These are phyloP conservation scores for Epichloe sylvatica DNA, from an alignment of 2,329 filamentous ascomycete species.

Conservation along the genomic window DNA sequence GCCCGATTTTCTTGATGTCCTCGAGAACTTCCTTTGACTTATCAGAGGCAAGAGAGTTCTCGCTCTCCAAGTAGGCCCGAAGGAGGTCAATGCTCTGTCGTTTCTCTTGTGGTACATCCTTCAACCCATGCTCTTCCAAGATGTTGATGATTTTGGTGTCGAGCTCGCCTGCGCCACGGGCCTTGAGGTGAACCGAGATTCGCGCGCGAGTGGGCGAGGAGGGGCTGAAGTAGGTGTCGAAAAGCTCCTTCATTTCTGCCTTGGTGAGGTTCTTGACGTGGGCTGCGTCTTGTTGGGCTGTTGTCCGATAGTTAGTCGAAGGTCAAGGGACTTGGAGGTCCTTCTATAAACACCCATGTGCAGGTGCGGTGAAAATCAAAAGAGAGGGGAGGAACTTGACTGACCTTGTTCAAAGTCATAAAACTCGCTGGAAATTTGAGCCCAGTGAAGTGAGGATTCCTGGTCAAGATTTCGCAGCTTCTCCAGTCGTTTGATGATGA, in stretches of 20 bases:
- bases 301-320: neutral
- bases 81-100: conserved; percentile 36
- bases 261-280: conserved; percentile 64
- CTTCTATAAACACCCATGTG: too few relatives aligned
- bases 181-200: conserved; percentile 67
- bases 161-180: conserved; percentile 43
- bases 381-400: conserved; percentile 15
- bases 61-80: conserved; percentile 33
- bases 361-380: neutral
- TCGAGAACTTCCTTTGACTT: conserved; percentile 36
- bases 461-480: conserved; percentile 85
- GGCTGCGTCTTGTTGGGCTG: conserved; percentile 63
- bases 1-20: conserved; percentile 29
- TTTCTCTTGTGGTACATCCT: conserved; percentile 27
- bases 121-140: conserved; percentile 22
- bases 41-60: conserved; percentile 33
- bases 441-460: conserved; percentile 73
- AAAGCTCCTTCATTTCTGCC: conserved; percentile 68
- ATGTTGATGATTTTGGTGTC: conserved; percentile 30
- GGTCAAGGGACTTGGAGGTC: too few relatives aligned
- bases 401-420: conserved; percentile 81
- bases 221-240: conserved; percentile 59
- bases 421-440: conserved; percentile 69
- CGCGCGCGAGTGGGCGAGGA: conserved; percentile 64
- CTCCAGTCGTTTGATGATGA: conserved; percentile 76